Conservation (phyloP, 2,329 filamentous ascomycete genomes). For the Xylariaceae sp. region DNA sequence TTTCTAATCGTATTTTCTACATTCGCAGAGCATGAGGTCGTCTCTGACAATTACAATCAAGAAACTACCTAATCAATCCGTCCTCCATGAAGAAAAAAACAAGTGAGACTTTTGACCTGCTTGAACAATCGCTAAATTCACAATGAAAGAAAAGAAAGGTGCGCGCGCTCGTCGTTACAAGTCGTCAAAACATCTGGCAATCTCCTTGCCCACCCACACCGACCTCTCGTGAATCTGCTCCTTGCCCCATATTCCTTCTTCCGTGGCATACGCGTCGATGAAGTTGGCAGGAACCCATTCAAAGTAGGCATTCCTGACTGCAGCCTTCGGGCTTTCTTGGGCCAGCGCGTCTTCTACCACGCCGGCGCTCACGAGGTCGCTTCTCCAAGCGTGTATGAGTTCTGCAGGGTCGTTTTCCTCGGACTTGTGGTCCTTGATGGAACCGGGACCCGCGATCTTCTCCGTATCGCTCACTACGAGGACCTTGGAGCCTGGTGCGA, state of each 20-base stretch:
- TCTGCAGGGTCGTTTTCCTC: conserved; percentile 51
- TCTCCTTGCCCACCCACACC: conserved; percentile 33
- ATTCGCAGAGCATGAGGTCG: no score
- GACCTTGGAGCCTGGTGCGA: conserved; percentile 43
- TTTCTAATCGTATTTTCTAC: no score
- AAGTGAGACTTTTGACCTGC: no score
- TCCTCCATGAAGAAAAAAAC: no score
- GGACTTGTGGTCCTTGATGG: conserved; percentile 39
- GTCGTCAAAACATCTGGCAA: conserved; percentile 39
- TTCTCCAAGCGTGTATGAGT: conserved; percentile 44
- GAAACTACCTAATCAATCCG: no score
- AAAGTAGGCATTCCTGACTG: conserved; percentile 50
- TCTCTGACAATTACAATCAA: no score
- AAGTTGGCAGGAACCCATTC: conserved; percentile 52
- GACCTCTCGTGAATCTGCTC: conserved; percentile 40
- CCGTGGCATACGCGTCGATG: conserved; percentile 51
- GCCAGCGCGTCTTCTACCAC: conserved; percentile 13
- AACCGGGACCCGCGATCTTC: conserved; percentile 50
- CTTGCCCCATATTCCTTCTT: conserved; percentile 42
- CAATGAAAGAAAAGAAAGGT: no score
- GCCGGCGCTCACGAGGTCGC: conserved; percentile 21
- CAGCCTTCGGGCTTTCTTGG: conserved; percentile 23
- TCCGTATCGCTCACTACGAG: conserved; percentile 55
- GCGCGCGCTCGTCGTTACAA: conserved; percentile 28
- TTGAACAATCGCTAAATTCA: no score